A percentile compares a stretch with the other conserved stretches of the same genome.
These are phyloP conservation scores for Leishmania guyanensis DNA, from an alignment of 208 protist genomes.

Conservation along the genomic window DNA sequence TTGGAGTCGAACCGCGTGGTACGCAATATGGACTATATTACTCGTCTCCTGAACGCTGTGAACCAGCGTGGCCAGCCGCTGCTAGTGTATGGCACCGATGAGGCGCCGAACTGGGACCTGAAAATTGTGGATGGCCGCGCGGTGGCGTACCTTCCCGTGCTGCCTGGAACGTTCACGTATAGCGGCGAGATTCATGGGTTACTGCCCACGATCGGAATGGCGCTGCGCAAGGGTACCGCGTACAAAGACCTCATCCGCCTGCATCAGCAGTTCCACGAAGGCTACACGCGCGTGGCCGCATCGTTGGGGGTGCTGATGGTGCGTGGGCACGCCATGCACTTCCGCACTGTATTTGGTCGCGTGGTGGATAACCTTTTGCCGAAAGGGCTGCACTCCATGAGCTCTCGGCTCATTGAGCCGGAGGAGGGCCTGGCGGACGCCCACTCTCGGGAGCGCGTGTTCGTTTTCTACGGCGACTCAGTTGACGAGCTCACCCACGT, in stretches of 20 bases:
- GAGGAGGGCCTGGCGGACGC: slow-evolving; percentile 44
- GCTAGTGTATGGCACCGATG: slow-evolving; percentile 68
- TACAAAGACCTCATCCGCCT: slow-evolving; percentile 90
- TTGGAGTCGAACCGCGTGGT: slow-evolving; percentile 75
- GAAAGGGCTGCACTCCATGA: slow-evolving; percentile 80
- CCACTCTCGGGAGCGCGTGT: slow-evolving; percentile 67
- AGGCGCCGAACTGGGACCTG: slow-evolving; percentile 72
- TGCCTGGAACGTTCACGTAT: slow-evolving; percentile 81
- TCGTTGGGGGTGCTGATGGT: slow-evolving; percentile 78
- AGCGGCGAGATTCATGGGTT: slow-evolving; percentile 82
- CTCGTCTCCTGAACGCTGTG: slow-evolving; percentile 62
- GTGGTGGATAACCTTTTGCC: slow-evolving; percentile 91
- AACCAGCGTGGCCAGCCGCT: slow-evolving; percentile 77
- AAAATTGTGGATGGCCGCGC: slow-evolving; percentile 83
- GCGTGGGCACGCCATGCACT: slow-evolving; percentile 81
- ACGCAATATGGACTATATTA: slow-evolving; percentile 73
- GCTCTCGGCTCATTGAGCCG: slow-evolving; percentile 88
- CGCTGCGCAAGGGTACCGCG: slow-evolving; percentile 59
- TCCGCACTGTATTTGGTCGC: slow-evolving; percentile 89
- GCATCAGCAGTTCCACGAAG: slow-evolving; percentile 82
- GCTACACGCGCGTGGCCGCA: slow-evolving; percentile 61
- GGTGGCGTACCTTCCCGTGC: slow-evolving; percentile 84
- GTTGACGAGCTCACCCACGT: slow-evolving; percentile 83
- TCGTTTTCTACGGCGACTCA: slow-evolving; percentile 88
- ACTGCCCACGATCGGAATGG: slow-evolving; percentile 86